These are phyloP conservation scores for Cryptococcus amylolentus DNA, from an alignment of 1,284 basidiomycete genomes.

Conservation along the genomic window DNA sequence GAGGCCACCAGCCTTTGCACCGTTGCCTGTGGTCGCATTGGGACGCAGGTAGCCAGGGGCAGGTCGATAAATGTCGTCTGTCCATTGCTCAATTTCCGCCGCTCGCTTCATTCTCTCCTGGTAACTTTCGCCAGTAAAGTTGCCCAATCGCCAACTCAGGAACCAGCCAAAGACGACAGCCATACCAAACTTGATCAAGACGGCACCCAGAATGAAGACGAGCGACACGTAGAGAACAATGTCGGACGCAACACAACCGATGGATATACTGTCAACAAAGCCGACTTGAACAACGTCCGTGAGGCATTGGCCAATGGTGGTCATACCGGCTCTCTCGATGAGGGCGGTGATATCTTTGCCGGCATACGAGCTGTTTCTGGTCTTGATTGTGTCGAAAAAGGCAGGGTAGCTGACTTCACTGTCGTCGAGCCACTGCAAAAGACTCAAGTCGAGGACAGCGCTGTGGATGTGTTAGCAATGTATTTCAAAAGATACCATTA, in stretches of 20 bases:
- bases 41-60: constrained; percentile 90
- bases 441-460: constrained; percentile 77
- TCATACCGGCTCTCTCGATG: constrained; percentile 61
- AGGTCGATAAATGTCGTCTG: constrained; percentile 90
- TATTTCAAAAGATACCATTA: neutral
- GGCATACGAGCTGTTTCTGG: constrained; percentile 67
- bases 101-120: constrained; percentile 89
- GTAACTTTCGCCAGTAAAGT: constrained; percentile 90
- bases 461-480: constrained; percentile 50
- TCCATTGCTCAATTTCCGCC: constrained; percentile 92
- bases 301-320: constrained; percentile 72
- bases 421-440: constrained; percentile 77
- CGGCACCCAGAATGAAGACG: constrained; percentile 96
- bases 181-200: constrained; percentile 92
- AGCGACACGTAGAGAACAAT: constrained; percentile 94
- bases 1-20: constrained; percentile 46
- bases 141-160: constrained; percentile 87
- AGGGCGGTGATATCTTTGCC: constrained; percentile 82
- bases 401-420: constrained; percentile 75
- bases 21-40: constrained; percentile 48
- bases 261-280: constrained; percentile 88
- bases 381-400: constrained; percentile 74
- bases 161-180: constrained; percentile 98
- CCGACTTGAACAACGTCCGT: constrained; percentile 82
- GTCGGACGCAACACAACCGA: constrained; percentile 92